These are phyloP conservation scores for Rhododendron mucronatum DNA, from an alignment of 148 eudicot species.

Conservation along the genomic window DNA sequence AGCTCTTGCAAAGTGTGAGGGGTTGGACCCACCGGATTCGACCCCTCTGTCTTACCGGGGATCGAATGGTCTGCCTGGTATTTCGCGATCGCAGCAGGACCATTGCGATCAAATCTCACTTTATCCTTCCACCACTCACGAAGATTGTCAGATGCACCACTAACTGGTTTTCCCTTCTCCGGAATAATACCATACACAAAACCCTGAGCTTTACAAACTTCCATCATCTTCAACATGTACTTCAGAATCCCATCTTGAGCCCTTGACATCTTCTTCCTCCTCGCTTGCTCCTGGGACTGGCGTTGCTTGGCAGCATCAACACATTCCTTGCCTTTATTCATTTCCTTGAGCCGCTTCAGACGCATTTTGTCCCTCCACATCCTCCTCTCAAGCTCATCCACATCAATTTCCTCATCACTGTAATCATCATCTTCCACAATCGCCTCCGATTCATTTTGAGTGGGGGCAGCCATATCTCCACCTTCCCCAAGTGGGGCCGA, in stretches of 20 bases:
- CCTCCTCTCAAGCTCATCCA: conserved; percentile 75
- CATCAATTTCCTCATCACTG: conserved; percentile 62
- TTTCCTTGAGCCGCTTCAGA: conserved; percentile 59
- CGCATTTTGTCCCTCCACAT: conserved; percentile 75
- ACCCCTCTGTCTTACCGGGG: conserved; percentile 37
- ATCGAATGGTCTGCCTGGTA: conserved; percentile 38
- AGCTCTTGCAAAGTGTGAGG: conserved; percentile 56
- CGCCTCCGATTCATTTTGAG: conserved; percentile 23
- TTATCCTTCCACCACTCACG: conserved; percentile 82
- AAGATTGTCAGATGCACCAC: conserved; percentile 67
- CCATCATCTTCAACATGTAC: conserved; percentile 77
- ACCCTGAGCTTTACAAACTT: conserved; percentile 71
- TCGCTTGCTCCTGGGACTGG: conserved; percentile 54
- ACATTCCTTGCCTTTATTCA: conserved; percentile 35
- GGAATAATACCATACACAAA: conserved; percentile 73
- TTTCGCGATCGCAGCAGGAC: conserved; percentile 62
- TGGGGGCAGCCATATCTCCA: conserved; percentile 19
- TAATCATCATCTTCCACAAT: conserved; percentile 39
- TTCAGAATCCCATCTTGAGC: conserved; percentile 70
- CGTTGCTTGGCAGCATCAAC: conserved; percentile 38
- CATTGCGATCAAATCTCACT: conserved; percentile 61
- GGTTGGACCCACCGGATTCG: conserved; percentile 34
- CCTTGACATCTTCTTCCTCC: conserved; percentile 69
- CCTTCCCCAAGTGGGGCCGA: conserved; percentile 27
- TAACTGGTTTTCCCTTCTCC: conserved; percentile 71